Conservation (phyloP, 164 flowering plant species). For the Vitis amurensis region DNA sequence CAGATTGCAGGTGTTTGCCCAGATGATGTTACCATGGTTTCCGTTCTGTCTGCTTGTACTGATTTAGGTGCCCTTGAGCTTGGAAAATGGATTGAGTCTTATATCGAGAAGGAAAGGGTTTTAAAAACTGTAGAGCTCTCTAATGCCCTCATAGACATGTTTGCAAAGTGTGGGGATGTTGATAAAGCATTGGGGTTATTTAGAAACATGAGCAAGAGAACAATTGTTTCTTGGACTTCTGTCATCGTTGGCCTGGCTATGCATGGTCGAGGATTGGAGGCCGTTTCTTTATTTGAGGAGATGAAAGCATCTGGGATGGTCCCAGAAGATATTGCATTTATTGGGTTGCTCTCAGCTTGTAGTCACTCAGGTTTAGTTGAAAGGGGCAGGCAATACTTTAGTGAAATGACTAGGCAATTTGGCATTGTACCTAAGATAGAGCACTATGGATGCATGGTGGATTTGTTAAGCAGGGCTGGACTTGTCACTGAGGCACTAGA, state of each 20-base stretch:
- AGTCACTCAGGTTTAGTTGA: conserved; percentile 55
- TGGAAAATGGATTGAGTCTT: conserved; percentile 50
- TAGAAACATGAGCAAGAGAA: conserved; percentile 34
- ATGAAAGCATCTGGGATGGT: conserved; percentile 30
- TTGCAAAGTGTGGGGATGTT: conserved; percentile 59
- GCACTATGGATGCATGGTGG: conserved; percentile 67
- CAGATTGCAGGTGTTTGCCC: conserved; percentile 37
- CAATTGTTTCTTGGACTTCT: conserved; percentile 58
- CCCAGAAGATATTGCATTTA: conserved; percentile 49
- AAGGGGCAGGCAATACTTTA: conserved; percentile 36
- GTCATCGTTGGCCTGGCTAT: conserved; percentile 55
- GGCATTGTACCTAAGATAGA: conserved; percentile 41
- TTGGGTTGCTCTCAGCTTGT: conserved; percentile 56
- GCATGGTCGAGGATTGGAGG: conserved; percentile 58
- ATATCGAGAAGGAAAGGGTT: conserved; percentile 35
- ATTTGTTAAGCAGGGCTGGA: conserved; percentile 53
- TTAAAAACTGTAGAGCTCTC: conserved; percentile 31
- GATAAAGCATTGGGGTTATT: conserved; percentile 48
- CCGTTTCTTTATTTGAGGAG: conserved; percentile 48
- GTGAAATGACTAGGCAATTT: conserved; percentile 29
- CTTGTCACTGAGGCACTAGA: conserved; percentile 40
- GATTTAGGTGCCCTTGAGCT: conserved; percentile 57
- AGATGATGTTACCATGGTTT: conserved; percentile 53
- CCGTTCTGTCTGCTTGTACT: conserved; percentile 47
- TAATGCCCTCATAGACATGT: conserved; percentile 60